Base-by-base conservation (phyloP, 768 basidiomycete genomes). In the Ramaria sp. region DNA sequence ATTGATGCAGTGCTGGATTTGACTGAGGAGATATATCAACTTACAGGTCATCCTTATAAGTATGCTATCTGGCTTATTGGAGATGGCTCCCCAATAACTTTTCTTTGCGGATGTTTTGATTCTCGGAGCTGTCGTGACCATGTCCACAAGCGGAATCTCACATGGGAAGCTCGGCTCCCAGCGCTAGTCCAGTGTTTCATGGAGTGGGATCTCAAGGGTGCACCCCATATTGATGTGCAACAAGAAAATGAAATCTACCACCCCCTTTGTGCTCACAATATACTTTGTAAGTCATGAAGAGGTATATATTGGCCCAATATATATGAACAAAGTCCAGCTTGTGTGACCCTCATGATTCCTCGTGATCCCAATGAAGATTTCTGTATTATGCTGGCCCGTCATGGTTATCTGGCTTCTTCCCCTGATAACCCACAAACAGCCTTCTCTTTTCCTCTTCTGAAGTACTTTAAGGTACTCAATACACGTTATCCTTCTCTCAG, bases 351-450 rank as follows among this genome's bases (percentile, higher is more conserved):
- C 39, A 43, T 1, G 27, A 15, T 54, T 10, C 50, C 50, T 27
- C 20, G n/a, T 31, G 15, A 15, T 15, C 4, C 7, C 3, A 6
- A 33, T 31, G 33, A 30, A 33, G 15, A 11, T 10, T 33, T 65
- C 1, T 67, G 64, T 19, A 54, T 60, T 7, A 62, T 63, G 0
- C 58, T 68, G 1, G 38, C 63, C 1, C 51, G 50, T 0, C 54
- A 63, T n/a, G 65, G 66, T 1, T 68, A 61, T 53, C 53, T 68
- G 12, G 65, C 64, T 0, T 58, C 61, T 6, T 50, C 64, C 5
- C 66, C 66, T 1, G 31, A 39, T 20, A 49, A 55, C 9, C 62
- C 63, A 1, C 51, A 54, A 1, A 50, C 63, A 7, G 67, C 64
- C 0, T 53, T 68, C 24, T 59, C 59, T 0, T 39, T 67, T 33